Percentiles rank a stretch among this genome's conserved stretches.
These are phyloP conservation scores for Spongospora subterranea DNA, from an alignment of 208 protist species.

Conservation along the genomic window DNA sequence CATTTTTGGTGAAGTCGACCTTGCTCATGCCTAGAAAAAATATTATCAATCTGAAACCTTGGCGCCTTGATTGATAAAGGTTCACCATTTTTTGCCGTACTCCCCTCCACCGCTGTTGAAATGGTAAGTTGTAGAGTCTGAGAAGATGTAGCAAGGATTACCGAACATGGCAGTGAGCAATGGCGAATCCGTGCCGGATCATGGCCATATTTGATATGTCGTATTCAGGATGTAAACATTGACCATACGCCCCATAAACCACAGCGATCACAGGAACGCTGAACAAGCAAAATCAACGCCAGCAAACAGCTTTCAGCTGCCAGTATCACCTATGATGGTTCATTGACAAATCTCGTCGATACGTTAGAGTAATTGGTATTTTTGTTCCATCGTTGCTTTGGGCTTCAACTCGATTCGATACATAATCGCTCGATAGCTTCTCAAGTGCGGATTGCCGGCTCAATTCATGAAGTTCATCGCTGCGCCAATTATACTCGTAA, in stretches of 20 bases:
- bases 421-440: not conserved
- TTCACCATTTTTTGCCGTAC: not conserved
- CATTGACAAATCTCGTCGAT: not conserved
- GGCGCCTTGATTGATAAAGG: no score
- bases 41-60: not conserved
- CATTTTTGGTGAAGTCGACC: not conserved
- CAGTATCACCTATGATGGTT: constrained; percentile 19
- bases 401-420: not conserved
- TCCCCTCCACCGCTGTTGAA: constrained; percentile 7
- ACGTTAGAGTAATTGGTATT: not conserved
- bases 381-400: not conserved
- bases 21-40: not conserved
- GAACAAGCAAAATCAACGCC: not conserved
- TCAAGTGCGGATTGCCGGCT: not conserved
- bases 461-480: not conserved
- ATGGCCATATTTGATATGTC: not conserved
- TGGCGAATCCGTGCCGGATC: not conserved
- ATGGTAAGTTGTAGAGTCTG: not conserved
- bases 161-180: constrained; percentile 29
- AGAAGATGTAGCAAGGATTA: not conserved
- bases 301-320: not conserved
- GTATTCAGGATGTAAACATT: constrained; percentile 23
- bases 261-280: not conserved
- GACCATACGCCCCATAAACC: constrained; percentile 23
- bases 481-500: not conserved